phyloP scores from a whole-genome alignment of 2,329 filamentous ascomycete genomes.

The Alternaria gaisen region DNA sequence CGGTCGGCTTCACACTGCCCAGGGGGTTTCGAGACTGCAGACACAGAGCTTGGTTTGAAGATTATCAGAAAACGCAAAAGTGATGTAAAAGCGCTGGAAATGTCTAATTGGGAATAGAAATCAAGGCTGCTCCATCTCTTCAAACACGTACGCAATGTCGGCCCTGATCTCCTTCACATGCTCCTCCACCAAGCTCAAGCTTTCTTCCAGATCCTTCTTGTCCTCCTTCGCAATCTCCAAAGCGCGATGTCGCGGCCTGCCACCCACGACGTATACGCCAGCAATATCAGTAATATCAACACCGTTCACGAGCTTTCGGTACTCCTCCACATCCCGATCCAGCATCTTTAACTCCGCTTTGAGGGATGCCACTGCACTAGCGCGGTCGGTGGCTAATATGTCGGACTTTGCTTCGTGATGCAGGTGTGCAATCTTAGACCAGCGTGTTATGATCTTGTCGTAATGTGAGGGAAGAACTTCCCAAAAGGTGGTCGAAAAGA shows the following conservation, averaged over 20 bases:
- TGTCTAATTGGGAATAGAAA: background rate
- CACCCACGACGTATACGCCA: constrained; percentile 24
- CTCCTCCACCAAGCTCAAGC: constrained; percentile 14
- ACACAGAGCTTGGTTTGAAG: background rate
- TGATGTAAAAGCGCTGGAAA: background rate
- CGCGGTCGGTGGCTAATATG: constrained; percentile 15
- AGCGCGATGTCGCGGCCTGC: constrained; percentile 14
- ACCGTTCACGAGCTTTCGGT: constrained; percentile 8
- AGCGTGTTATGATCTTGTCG: constrained; percentile 15
- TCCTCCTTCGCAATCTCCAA: constrained; percentile 24
- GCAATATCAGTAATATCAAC: constrained; percentile 23
- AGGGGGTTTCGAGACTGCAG: background rate
- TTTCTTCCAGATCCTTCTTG: constrained; percentile 20
- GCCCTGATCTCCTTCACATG: constrained; percentile 17
- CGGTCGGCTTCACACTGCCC: background rate
- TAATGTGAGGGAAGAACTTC: constrained; percentile 20
- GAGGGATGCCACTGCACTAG: constrained; percentile 15
- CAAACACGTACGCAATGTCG: constrained; percentile 18
- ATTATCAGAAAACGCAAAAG: background rate
- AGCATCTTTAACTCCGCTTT: constrained; percentile 26
- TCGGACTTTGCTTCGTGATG: constrained; percentile 14
- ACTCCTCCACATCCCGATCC: constrained; percentile 18
- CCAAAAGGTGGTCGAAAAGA: constrained; percentile 19
- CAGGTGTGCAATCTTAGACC: constrained; percentile 8
- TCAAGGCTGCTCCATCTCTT: background rate